A percentile compares a stretch with the other conserved stretches of the same genome.
These are phyloP conservation scores for Chlorella sp. DNA, from an alignment of 139 green algal species.

Conservation along the genomic window DNA sequence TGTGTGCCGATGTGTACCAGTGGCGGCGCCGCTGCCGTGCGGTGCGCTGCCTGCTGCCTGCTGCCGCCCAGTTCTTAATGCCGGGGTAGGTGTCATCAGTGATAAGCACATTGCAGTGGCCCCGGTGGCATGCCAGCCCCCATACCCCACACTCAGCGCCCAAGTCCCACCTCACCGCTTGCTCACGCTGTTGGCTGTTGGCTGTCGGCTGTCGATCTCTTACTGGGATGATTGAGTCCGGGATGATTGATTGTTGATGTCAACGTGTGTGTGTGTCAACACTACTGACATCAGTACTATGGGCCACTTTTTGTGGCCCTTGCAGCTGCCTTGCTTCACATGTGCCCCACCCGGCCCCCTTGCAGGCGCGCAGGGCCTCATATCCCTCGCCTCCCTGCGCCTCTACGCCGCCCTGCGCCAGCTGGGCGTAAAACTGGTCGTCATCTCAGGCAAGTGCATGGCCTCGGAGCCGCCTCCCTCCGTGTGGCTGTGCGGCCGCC, in stretches of 20 bases:
- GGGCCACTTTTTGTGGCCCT: no score
- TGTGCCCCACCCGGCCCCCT: background rate
- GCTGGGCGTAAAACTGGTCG: constrained; percentile 27
- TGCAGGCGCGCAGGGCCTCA: constrained; percentile 41
- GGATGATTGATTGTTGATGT: no score
- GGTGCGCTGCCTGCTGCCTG: background rate
- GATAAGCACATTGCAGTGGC: background rate
- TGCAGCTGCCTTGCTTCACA: background rate
- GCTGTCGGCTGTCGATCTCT: background rate
- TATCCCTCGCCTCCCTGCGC: constrained; percentile 32
- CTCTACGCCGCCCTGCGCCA: constrained; percentile 31
- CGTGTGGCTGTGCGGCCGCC: no score
- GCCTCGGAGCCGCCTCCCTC: no score
- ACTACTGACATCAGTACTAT: no score
- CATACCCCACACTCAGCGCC: background rate
- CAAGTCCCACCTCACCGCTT: no score
- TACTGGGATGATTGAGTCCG: no score
- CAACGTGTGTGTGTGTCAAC: no score
- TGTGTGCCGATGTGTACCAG: no score
- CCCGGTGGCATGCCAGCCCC: no score
- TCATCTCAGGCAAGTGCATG: no score
- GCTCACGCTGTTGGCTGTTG: background rate
- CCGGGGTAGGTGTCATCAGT: background rate
- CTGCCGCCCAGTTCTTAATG: no score
- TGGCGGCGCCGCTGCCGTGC: background rate